Conservation (phyloP, 768 basidiomycete genomes). For the Pleurotus djamor region DNA sequence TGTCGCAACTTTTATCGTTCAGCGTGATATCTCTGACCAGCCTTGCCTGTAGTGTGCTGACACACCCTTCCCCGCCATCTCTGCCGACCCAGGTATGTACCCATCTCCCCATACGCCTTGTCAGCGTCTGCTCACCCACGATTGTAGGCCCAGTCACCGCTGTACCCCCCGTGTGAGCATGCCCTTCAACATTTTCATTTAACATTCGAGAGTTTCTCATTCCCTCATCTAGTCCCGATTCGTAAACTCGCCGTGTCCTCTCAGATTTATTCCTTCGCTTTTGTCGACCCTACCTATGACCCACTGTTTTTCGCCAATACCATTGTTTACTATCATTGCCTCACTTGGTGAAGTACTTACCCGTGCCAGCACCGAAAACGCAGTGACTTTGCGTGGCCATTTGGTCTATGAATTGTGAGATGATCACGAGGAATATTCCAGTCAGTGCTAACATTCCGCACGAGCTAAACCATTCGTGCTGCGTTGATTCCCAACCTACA, state of each 20-base stretch:
- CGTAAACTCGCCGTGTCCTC: not conserved
- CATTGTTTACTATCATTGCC: too few species aligned
- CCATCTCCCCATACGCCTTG: not conserved
- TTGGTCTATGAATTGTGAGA: too few species aligned
- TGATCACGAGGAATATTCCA: too few species aligned
- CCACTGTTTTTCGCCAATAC: too few species aligned
- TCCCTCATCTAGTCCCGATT: not conserved
- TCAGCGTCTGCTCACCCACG: not conserved
- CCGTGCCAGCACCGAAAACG: too few species aligned
- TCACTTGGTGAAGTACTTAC: too few species aligned
- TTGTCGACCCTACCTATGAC: not conserved
- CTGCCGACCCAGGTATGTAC: slow-evolving; percentile 21
- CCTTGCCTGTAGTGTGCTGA: slow-evolving; percentile 24
- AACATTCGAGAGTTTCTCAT: too few species aligned
- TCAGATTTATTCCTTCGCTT: not conserved
- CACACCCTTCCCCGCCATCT: slow-evolving; percentile 30
- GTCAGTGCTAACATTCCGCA: too few species aligned
- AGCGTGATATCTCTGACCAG: slow-evolving; percentile 14
- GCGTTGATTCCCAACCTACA: too few species aligned
- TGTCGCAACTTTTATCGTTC: not conserved
- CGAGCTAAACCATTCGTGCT: too few species aligned
- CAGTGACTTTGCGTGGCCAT: too few species aligned
- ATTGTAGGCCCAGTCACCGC: slow-evolving; percentile 19
- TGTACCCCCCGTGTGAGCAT: slow-evolving; percentile 27
- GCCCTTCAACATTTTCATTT: too few species aligned